Evolutionary conservation across 2,329 filamentous ascomycete species (phyloP).

Genomic region (Colletotrichum orbiculare): DNA sequence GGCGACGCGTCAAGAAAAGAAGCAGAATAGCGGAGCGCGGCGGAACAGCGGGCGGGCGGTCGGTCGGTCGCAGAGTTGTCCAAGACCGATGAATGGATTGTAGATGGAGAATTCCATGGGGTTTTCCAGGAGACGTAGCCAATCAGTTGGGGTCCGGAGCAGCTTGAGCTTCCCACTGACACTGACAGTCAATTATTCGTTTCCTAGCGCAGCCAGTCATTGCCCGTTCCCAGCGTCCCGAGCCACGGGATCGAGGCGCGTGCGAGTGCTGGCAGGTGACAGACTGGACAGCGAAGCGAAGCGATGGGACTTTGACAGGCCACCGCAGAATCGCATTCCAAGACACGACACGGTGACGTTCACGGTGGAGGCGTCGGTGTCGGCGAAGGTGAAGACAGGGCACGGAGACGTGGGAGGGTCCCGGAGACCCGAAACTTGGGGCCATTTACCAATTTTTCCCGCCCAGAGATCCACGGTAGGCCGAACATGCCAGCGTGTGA

Average conservation of each 20-base stretch:
- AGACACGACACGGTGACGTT: not conserved
- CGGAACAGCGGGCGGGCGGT: not conserved
- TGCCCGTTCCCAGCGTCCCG: conserved; percentile 6
- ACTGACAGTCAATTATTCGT: conserved; percentile 29
- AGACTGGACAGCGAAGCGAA: not conserved
- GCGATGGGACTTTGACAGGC: too few relatives aligned
- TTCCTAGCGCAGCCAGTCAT: conserved; percentile 29
- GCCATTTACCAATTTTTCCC: conserved; percentile 10
- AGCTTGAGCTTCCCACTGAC: conserved; percentile 13
- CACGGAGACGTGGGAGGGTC: conserved; percentile 27
- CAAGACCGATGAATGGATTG: conserved; percentile 15
- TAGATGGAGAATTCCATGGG: conserved; percentile 18
- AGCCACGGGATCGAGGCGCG: not conserved
- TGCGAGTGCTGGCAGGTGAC: not conserved
- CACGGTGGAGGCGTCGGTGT: too few relatives aligned
- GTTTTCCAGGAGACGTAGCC: conserved; percentile 15
- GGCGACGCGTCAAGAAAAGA: conserved; percentile 32
- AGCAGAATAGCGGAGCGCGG: conserved; percentile 28
- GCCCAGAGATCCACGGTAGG: conserved; percentile 14
- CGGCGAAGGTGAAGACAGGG: too few relatives aligned
- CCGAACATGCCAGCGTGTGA: conserved; percentile 14
- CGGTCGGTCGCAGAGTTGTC: conserved; percentile 28
- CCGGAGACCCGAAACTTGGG: conserved; percentile 30
- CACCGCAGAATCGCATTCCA: not conserved
- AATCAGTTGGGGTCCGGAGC: conserved; percentile 24